These are phyloP conservation scores for Trichoderma orchidacearum DNA, from an alignment of 495 filamentous ascomycete genomes.

Conservation along the genomic window DNA sequence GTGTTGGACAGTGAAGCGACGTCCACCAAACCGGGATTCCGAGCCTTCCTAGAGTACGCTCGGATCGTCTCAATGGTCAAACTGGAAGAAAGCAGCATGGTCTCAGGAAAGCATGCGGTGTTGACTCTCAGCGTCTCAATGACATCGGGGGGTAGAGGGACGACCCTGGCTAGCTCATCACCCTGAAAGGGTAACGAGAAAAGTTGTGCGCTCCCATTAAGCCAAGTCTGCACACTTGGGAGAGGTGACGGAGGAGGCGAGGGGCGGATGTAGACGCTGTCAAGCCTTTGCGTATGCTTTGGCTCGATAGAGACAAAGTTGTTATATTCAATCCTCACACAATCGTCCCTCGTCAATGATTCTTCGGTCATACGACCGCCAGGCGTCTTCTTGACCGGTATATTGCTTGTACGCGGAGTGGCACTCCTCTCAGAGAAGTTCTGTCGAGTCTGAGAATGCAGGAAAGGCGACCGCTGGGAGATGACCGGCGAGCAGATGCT, in stretches of 20 bases:
- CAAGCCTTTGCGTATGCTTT: neutral
- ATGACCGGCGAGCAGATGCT: neutral
- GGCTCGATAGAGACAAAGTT: neutral
- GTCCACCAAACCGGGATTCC: slow-evolving; percentile 7
- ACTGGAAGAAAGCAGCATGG: slow-evolving; percentile 29
- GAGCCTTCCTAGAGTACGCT: slow-evolving; percentile 26
- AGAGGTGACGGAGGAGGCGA: neutral
- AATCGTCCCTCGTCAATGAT: neutral
- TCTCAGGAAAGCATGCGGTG: slow-evolving; percentile 29
- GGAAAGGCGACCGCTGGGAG: neutral
- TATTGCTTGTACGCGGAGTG: neutral
- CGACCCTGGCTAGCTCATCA: slow-evolving; percentile 4
- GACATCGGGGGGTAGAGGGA: slow-evolving; percentile 26
- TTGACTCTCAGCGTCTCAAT: slow-evolving; percentile 26
- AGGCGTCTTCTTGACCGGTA: neutral
- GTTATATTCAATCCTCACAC: neutral
- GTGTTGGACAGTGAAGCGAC: neutral
- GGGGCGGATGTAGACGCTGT: slow-evolving; percentile 1
- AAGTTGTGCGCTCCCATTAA: slow-evolving; percentile 5
- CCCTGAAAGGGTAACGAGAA: neutral
- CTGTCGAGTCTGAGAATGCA: neutral
- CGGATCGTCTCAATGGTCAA: slow-evolving; percentile 34
- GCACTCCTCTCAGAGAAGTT: neutral
- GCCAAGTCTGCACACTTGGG: slow-evolving; percentile 2
- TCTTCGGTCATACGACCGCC: neutral